Base-by-base conservation (phyloP, 2,329 filamentous ascomycete species). In the Cordyceps tenuipes region DNA sequence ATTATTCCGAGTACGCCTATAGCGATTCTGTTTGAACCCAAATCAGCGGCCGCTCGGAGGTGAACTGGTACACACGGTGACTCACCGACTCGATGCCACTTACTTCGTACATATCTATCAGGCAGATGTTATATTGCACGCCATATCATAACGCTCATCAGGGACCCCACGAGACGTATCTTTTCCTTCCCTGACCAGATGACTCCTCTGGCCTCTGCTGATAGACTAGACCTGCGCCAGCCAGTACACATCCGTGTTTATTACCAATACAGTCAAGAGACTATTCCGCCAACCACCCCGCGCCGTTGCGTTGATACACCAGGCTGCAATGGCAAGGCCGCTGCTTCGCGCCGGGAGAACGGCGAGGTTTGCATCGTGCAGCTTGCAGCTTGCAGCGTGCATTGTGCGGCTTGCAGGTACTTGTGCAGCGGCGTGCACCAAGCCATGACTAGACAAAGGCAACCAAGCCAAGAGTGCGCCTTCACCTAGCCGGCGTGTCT, bases 341-440 rank as follows among this genome's bases (percentile, higher is more conserved):
- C 48, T 52, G 13, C 56, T 59, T 59, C 56, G 56, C 56, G 56
- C 56, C 39, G 47, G 44, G 48, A 29, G 19, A 59, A 59, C 47
- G 56, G 54, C 29, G 44, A 57, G 54, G 56, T 47, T 58, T 58
- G 56, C 56, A 58, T 58, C 56, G 56, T 58, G 56, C 56, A 58
- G 56, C 56, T 17, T 58, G 56, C 56, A 58, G 56, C 56, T 17
- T 58, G 56, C 56, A 52, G 56, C 46, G 1, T 49, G 54, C 52
- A 55, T 23, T 15, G 55, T 57, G 55, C 55, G 49, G 55, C 48
- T 19, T 46, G 56, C 56, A 59, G 46, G 7, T 19, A 12, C 36
- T 51, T 19, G 54, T 49, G 44, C 44, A 57, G 54, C 47, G 15
- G 54, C 47, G 15, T 51, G 56, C 56, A 58, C 36, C 2, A 59